A percentile compares a stretch with the other conserved stretches of the same genome.
Conservation (phyloP, 345 rosid species). For the Limnanthes douglasii region DNA sequence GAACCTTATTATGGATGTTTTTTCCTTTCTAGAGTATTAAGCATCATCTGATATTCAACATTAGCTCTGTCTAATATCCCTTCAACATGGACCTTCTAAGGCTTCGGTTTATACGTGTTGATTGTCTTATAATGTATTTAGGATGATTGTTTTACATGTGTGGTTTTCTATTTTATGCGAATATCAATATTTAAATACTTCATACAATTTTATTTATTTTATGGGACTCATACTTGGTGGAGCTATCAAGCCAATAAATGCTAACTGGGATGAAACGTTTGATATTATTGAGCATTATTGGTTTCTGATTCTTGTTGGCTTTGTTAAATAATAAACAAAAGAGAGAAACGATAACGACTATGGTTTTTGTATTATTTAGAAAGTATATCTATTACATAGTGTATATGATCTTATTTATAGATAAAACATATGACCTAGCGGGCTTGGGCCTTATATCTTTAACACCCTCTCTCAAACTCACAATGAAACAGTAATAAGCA, state of each 20-base stretch:
- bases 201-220: constrained; percentile 7
- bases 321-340: too few species aligned
- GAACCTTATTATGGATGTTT: background rate
- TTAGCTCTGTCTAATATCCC: background rate
- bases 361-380: too few species aligned
- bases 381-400: too few species aligned
- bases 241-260: too few species aligned
- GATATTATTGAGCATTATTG: constrained; percentile 58
- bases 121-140: background rate
- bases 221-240: constrained; percentile 59
- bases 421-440: too few species aligned
- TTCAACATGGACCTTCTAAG: background rate
- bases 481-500: too few species aligned
- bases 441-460: too few species aligned
- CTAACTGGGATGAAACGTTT: constrained; percentile 22
- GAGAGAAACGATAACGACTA: too few species aligned
- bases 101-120: background rate
- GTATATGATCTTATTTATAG: too few species aligned
- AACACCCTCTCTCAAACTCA: too few species aligned
- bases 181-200: too few species aligned
- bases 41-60: background rate
- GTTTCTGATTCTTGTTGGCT: constrained; percentile 64
- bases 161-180: too few species aligned
- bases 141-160: background rate
- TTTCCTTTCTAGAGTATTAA: background rate